Evolutionary conservation across 768 basidiomycete genomes (phyloP), one percentile per base, ranked within the genome.

Genomic region (Podaxis rugospora): DNA sequence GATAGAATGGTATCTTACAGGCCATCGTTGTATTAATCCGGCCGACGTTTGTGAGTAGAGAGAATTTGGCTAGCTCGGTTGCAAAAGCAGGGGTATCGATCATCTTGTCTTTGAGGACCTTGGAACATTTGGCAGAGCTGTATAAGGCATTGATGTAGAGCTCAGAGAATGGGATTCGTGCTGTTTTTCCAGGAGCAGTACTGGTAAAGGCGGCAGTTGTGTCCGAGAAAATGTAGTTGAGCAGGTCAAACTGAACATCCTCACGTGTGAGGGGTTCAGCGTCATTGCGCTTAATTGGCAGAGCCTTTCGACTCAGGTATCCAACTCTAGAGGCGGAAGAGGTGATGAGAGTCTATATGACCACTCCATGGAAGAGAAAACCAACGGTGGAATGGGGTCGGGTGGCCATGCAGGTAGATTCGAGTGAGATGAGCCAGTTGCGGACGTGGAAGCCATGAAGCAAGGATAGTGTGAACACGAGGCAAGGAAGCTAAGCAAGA

Each of bases 21-120:
- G 92, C 92, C 85, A 94, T 88, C 35, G 93, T 95, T 40, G 94
- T 95, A 69, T 95, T 95, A 74, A 95, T 91, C 64, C 92, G 80
- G 25, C 93, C 93, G 51, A 94, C 89, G 69, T 96, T 96, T 55
- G 92, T 92, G 56, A 95, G 78, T 36, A 95, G 78, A 27, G 89
- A 87, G 39, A 95, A 84, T 75, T 93, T 93, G 55, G 88, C 89
- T 55, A 93, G 83, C 72, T 92, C 91, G 64, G 86, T 75, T 4
- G 86, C 87, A 71, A 92, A 93, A 5, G 84, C 84, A 13, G 90
- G 89, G 0, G 84, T 88, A 58, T 93, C 90, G 54, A 86, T 74
- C 87, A 95, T 91, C 74, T 93, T 93, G 70, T 91, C 89, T 72
- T 90, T 89, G 71, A 94, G 81, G 44, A 90, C 88, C 74, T 92